Conservation (phyloP, 1,284 basidiomycete genomes). For the Ganoderma resinaceum region DNA sequence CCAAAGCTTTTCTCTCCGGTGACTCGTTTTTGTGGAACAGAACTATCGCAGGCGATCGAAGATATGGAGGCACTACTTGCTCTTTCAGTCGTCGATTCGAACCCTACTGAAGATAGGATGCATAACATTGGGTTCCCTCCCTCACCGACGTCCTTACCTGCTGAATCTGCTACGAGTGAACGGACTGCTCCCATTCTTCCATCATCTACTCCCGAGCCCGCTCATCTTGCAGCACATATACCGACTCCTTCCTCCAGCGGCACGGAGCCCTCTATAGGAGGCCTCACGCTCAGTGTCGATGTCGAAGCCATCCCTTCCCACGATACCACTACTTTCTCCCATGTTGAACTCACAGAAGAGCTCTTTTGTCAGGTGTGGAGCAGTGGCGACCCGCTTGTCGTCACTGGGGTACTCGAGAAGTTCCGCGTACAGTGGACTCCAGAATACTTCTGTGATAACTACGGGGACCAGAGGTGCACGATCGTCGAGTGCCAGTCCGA, state of each 20-base stretch:
- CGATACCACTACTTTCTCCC: not conserved
- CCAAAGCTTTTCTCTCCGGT: constrained; percentile 79
- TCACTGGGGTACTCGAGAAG: not conserved
- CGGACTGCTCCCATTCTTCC: not conserved
- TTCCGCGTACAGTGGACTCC: constrained; percentile 7
- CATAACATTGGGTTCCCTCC: not conserved
- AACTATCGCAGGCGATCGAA: constrained; percentile 67
- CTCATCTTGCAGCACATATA: not conserved
- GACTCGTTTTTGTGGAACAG: constrained; percentile 73
- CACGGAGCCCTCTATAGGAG: not conserved
- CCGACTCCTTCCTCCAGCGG: not conserved
- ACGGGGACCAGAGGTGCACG: not conserved
- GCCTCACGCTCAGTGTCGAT: not conserved
- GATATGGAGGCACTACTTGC: constrained; percentile 68
- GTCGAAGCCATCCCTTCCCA: not conserved
- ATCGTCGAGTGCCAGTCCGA: constrained; percentile 10
- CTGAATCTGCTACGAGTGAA: not conserved
- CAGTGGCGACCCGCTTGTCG: constrained; percentile 1
- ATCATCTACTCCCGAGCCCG: not conserved
- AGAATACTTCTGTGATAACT: constrained; percentile 3
- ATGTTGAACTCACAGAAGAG: constrained; percentile 1
- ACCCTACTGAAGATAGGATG: not conserved
- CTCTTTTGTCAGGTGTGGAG: not conserved
- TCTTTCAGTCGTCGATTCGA: not conserved
- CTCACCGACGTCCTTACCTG: not conserved